Evolutionary conservation across 495 filamentous ascomycete genomes (phyloP), one percentile per base, ranked within the genome.

Genomic region (Achaetomiella virescens): DNA sequence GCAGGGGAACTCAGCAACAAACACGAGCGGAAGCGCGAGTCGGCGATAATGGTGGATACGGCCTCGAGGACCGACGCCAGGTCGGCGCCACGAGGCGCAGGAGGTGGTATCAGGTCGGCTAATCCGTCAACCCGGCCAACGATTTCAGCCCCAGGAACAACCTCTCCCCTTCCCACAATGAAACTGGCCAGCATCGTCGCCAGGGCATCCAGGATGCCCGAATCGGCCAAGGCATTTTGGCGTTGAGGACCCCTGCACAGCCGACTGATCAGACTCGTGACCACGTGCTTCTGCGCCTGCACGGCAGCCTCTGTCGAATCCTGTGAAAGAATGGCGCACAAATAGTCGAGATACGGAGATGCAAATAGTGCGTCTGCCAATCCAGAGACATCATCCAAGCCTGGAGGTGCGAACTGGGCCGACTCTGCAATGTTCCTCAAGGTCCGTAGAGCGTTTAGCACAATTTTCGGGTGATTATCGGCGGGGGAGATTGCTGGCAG

Each of bases 11-110:
- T 89, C 22, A 96, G 71, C 54, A 97, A 82, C 59, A 88, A 81
- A 54, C 84, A 82, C 15, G 87, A 84, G 17, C 90, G 82, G 70
- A 82, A 86, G 49, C 85, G 85, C 0, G 93, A 97, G 58, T 86
- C 80, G 40, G 84, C 78, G 53, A 96, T 82, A 41, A 97, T 91
- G 38, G 83, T 79, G 11, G 84, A 81, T 42, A 95, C 82, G 1
- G 91, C 89, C 54, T 90, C 86, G n/a, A 98, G 70, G 43, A 95
- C 80, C 25, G 82, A 77, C 7, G 84, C 78, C 41, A 96, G 70
- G 31, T 81, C 78, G n/a, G 78, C 77, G 10, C 75, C 73, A 25
- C 70, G 70, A 1, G 84, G 80, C 7, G 88, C 81, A 38, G 85
- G 79, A 10, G 72, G 69, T 24, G 78, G 81, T 51, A 78, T 77